A percentile compares a stretch with the other conserved stretches of the same genome.
Conservation (phyloP, 768 basidiomycete genomes). For the Termitomyces titanicus region DNA sequence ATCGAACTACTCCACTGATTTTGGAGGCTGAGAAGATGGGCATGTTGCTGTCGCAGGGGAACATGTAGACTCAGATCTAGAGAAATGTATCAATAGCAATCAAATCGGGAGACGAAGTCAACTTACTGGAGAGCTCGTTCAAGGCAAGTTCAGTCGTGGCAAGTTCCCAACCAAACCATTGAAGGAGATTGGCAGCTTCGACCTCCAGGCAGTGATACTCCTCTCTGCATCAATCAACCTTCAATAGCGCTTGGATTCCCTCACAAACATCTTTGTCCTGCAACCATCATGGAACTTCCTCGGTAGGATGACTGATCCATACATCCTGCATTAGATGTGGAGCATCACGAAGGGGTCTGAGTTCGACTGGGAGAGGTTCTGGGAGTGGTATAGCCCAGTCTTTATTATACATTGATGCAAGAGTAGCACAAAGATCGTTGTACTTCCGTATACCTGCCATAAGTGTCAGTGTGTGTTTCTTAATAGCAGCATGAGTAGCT, state of each 20-base stretch:
- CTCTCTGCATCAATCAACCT: no score
- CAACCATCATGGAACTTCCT: no score
- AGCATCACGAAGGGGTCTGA: no score
- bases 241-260: no score
- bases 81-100: background rate
- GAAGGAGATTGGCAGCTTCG: background rate
- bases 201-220: no score
- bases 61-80: no score
- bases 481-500: conserved; percentile 26
- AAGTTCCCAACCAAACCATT: background rate
- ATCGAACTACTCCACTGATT: background rate
- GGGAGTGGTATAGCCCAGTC: no score
- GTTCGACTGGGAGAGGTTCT: no score
- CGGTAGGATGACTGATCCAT: no score
- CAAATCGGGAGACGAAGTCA: background rate
- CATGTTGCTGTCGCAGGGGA: background rate
- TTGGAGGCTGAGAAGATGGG: background rate
- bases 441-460: conserved; percentile 11
- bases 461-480: conserved; percentile 26
- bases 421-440: conserved; percentile 20
- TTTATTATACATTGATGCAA: conserved; percentile 14
- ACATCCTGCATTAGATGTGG: no score
- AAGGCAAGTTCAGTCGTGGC: background rate
- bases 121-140: background rate
- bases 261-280: no score